Base-by-base conservation (phyloP, 495 filamentous ascomycete genomes). In the Tuber indicum region DNA sequence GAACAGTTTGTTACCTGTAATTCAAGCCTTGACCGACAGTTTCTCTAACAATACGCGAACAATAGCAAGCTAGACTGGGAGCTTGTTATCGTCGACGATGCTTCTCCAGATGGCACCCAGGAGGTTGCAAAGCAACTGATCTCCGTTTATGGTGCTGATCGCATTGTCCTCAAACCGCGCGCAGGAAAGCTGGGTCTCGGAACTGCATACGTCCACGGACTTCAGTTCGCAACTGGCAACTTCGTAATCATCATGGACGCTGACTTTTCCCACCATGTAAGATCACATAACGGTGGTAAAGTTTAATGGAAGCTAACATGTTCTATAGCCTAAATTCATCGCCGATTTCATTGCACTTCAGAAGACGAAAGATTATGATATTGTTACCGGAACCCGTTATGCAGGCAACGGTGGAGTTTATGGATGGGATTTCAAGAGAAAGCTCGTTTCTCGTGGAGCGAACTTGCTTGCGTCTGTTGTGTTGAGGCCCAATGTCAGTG, bases 181-280 rank as follows among this genome's bases (percentile, higher is more conserved):
- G 88, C 92, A 36, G 96, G 96, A 77, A 98, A 99, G 87, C 92
- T 99, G 62, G 96, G 96, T 26, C 90, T 99, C 42, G 96, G 96
- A 75, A 98, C 96, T 3, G 96, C 96, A 16, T 99, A 99, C 86
- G 92, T 98, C 69, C 94, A 99, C 84, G 96, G 96, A 62, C 88
- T 98, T 73, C 88, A 94, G 83, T 97, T 90, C 84, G 91, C 87
- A 49, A 93, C 90, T 39, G 96, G 96, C 78, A 97, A 94, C 88
- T 98, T 89, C 85, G 91, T 99, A 76, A 93, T 99, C 87, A 99
- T 99, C 88, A 98, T 99, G 96, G 96, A 99, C 87, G 96, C 96
- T 85, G 96, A 99, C 86, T 99, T 99, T 90, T 92, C 90, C 83
- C 96, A 99, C 87, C 96, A 99, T 86, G 86, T 86, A 78, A 85